phyloP scores from a whole-genome alignment of 306 rosid genomes.

The Pterocarpus santalinus region DNA sequence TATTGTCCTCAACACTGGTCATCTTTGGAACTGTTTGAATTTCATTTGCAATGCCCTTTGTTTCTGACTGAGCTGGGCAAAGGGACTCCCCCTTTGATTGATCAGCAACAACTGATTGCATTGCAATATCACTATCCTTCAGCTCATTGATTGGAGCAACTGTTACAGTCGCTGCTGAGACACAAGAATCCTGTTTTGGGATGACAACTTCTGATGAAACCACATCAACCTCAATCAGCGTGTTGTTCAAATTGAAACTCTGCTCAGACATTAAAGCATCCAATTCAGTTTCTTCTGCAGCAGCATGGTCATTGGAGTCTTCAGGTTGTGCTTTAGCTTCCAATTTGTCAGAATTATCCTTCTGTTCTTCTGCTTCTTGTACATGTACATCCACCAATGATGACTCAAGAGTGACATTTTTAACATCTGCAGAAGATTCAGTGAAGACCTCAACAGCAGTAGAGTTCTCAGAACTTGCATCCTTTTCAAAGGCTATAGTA shows the following conservation, averaged over 20 bases:
- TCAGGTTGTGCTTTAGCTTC: slow-evolving; percentile 31
- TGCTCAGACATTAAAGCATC: background rate
- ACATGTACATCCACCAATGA: slow-evolving; percentile 1
- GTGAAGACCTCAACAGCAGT: background rate
- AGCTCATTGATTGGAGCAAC: slow-evolving; percentile 15
- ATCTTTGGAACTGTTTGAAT: slow-evolving; percentile 17
- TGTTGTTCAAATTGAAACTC: background rate
- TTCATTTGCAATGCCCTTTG: slow-evolving; percentile 39
- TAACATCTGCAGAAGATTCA: slow-evolving; percentile 8
- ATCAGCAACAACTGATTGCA: slow-evolving; percentile 39
- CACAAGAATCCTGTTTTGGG: background rate
- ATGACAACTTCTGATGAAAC: slow-evolving; percentile 17
- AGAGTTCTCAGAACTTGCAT: background rate
- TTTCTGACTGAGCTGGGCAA: background rate
- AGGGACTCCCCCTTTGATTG: slow-evolving; percentile 9
- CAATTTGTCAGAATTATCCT: background rate
- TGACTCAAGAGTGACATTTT: background rate
- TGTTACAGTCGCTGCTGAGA: background rate
- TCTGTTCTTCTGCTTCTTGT: background rate
- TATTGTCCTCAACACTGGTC: background rate
- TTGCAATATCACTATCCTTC: slow-evolving; percentile 18
- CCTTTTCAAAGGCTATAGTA: background rate
- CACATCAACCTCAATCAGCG: background rate
- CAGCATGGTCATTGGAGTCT: background rate
- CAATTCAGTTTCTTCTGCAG: background rate